Evolutionary conservation across 371 early-diverging fungal genomes (phyloP).

Genomic region (Syncephalastrum sp.): DNA sequence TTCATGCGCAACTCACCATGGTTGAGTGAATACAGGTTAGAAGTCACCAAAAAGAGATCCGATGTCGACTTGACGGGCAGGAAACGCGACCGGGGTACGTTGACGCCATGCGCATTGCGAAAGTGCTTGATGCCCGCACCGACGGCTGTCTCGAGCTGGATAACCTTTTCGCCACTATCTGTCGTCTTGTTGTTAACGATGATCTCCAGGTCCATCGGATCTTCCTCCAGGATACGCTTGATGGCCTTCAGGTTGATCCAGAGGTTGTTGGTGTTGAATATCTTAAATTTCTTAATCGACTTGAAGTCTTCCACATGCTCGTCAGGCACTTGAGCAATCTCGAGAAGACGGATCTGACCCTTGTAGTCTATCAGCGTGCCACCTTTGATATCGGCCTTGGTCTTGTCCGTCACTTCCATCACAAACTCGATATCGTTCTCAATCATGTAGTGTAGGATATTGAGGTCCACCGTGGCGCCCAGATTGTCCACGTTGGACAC

Average conservation of each 20-base stretch:
- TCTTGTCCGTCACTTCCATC: slow-evolving; percentile 99
- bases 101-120: slow-evolving; percentile 92
- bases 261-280: slow-evolving; percentile 99
- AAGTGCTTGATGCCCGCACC: slow-evolving; percentile 99
- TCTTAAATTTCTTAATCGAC: slow-evolving; percentile 99
- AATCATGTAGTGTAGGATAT: slow-evolving; percentile 91
- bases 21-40: slow-evolving; percentile 89
- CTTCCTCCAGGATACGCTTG: slow-evolving; percentile 89
- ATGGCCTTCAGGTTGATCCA: slow-evolving; percentile 98
- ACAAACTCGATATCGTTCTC: slow-evolving; percentile 91
- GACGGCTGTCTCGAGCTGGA: slow-evolving; percentile 99
- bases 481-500: slow-evolving; percentile 99
- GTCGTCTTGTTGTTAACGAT: slow-evolving; percentile 97
- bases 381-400: slow-evolving; percentile 99
- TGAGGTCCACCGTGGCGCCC: slow-evolving; percentile 96
- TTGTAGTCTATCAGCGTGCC: slow-evolving; percentile 99
- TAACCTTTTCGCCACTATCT: slow-evolving; percentile 88
- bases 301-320: slow-evolving; percentile 99
- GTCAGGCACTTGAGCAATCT: slow-evolving; percentile 99
- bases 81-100: slow-evolving; percentile 98
- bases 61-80: slow-evolving; percentile 99
- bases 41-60: slow-evolving; percentile 96
- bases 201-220: slow-evolving; percentile 89
- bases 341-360: slow-evolving; percentile 91
- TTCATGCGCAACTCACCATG: slow-evolving; percentile 93